Conservation (phyloP, 495 filamentous ascomycete genomes). For the Amorphotheca resinae region DNA sequence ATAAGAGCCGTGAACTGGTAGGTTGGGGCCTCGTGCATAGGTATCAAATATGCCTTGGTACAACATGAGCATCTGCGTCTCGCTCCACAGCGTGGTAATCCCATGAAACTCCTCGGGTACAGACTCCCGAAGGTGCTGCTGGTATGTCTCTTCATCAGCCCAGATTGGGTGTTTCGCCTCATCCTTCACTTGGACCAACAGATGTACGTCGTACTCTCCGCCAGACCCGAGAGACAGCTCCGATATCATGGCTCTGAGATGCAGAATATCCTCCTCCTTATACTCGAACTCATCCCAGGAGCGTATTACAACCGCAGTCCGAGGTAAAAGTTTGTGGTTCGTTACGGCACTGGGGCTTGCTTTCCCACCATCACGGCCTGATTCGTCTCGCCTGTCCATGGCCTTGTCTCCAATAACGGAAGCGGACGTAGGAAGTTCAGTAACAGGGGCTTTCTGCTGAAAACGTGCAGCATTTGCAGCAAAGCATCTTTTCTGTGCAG, state of each 20-base stretch:
- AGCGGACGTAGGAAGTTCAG: slow-evolving; percentile 1
- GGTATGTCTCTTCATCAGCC: slow-evolving; percentile 46
- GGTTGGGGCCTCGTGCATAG: slow-evolving; percentile 44
- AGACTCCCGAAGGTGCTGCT: slow-evolving; percentile 45
- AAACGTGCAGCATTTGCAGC: slow-evolving; percentile 61
- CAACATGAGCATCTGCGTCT: slow-evolving; percentile 76
- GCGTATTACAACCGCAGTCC: slow-evolving; percentile 65
- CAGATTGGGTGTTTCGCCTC: slow-evolving; percentile 44
- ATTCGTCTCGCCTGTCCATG: not conserved
- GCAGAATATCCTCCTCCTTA: slow-evolving; percentile 53
- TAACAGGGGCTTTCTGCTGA: slow-evolving; percentile 7
- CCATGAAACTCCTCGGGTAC: slow-evolving; percentile 81
- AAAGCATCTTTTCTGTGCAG: slow-evolving; percentile 57
- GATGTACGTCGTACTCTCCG: slow-evolving; percentile 68
- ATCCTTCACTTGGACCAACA: slow-evolving; percentile 71
- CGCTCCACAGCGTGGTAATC: slow-evolving; percentile 83
- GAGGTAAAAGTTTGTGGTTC: slow-evolving; percentile 28
- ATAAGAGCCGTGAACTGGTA: slow-evolving; percentile 85
- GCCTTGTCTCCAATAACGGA: not conserved
- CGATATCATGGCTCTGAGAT: slow-evolving; percentile 60
- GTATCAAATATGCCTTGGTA: slow-evolving; percentile 75
- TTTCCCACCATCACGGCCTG: not conserved
- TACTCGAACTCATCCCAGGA: slow-evolving; percentile 62
- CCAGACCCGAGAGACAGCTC: slow-evolving; percentile 67
- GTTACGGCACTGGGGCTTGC: slow-evolving; percentile 11